phyloP scores from a whole-genome alignment of 1,284 basidiomycete species.

The Testicularia cyperi region DNA sequence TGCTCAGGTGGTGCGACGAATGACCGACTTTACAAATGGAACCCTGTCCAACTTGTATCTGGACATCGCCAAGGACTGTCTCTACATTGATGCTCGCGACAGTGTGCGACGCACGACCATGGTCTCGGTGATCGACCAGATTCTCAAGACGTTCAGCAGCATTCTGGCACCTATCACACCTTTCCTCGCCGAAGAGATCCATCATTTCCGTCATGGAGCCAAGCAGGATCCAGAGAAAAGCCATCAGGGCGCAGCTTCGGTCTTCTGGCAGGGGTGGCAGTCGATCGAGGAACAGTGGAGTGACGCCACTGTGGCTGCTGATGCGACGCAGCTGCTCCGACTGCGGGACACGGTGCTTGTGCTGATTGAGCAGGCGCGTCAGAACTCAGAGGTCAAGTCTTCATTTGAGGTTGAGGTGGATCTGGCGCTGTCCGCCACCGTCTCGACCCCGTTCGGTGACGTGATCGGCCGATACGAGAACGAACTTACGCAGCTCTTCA shows the following conservation, averaged over 20 bases:
- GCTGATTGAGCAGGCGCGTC: conserved; percentile 41
- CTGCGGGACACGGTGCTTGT: conserved; percentile 26
- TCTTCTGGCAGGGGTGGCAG: conserved; percentile 51
- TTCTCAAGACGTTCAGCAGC: conserved; percentile 70
- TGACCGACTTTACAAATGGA: conserved; percentile 62
- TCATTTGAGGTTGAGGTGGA: conserved; percentile 45
- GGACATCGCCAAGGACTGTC: conserved; percentile 83
- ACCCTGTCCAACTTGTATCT: conserved; percentile 73
- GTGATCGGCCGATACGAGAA: background rate
- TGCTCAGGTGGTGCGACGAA: conserved; percentile 66
- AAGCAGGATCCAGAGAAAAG: conserved; percentile 34
- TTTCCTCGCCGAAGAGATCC: conserved; percentile 87
- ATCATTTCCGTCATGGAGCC: conserved; percentile 63
- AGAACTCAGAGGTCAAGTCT: conserved; percentile 25
- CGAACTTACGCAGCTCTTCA: conserved; percentile 40
- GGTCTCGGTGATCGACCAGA: conserved; percentile 74
- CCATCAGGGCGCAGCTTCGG: conserved; percentile 12
- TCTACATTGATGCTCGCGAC: conserved; percentile 73
- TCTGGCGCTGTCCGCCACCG: background rate
- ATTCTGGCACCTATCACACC: conserved; percentile 85
- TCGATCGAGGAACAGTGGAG: conserved; percentile 19
- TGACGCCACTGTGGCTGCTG: conserved; percentile 6
- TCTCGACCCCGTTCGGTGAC: background rate
- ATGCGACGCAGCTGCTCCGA: conserved; percentile 19
- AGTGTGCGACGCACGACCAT: conserved; percentile 69